These are phyloP conservation scores for Yarrowia osloensis DNA, from an alignment of 805 yeast species.

Conservation along the genomic window DNA sequence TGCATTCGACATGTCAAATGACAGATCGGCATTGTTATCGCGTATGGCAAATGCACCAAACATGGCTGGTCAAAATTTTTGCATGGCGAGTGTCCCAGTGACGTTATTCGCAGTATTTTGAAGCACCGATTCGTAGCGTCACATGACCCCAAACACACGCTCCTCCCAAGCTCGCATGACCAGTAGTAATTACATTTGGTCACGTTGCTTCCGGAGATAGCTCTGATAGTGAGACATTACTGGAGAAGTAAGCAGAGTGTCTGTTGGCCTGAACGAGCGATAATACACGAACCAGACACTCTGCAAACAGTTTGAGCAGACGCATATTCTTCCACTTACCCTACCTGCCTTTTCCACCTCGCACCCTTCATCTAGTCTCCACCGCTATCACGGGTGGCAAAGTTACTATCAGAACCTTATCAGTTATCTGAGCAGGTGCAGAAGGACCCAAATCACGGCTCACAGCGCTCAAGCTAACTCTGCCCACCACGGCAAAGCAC, in stretches of 20 bases:
- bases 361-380: too few species aligned
- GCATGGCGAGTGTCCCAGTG: too few species aligned
- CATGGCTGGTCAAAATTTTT: too few species aligned
- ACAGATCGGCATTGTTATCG: not conserved
- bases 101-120: too few species aligned
- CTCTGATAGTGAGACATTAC: not conserved
- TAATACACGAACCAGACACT: too few species aligned
- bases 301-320: too few species aligned
- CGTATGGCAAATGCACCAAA: too few species aligned
- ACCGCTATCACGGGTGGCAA: conserved; percentile 19
- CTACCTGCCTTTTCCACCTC: not conserved
- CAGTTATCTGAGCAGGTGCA: conserved; percentile 29
- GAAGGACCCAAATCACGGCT: not conserved
- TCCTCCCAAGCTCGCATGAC: conserved; percentile 1
- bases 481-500: not conserved
- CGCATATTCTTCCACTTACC: not conserved
- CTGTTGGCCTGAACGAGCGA: too few species aligned
- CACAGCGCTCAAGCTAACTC: not conserved
- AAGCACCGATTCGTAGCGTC: not conserved
- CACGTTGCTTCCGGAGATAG: not conserved
- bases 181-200: not conserved
- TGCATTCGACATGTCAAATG: not conserved
- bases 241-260: too few species aligned
- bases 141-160: not conserved
- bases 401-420: conserved; percentile 24